Evolutionary conservation across 176 grass and related monocot genomes (phyloP), one percentile per base, ranked within the genome.

Genomic region (Rhynchospora breviuscula): DNA sequence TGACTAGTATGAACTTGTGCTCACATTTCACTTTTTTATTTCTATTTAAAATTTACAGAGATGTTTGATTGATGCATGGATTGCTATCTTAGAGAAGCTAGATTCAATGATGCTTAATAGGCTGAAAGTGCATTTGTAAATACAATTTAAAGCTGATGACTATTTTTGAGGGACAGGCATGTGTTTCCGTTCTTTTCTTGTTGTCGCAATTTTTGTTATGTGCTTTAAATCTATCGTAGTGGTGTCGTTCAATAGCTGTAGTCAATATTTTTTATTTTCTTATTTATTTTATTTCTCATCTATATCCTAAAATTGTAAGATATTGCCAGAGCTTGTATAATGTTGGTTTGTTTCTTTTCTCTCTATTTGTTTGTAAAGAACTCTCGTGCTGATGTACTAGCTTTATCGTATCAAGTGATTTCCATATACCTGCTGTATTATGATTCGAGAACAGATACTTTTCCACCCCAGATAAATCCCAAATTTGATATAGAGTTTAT

Each of bases 11-110:
- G 22, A 1, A 23, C 33, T 26, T 59, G 17, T 68, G 4, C 43
- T 49, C 57, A 81, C 18, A 80, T 22, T 60, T 64, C 62, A 52
- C 68, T 81, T 82, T 44, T 57, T 49, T 17, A 7, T 68, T 67
- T 40, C 57, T 63, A 87, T 75, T 14, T 76, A 45, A 12, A 6
- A 29, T 63, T 85, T 18, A 3, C 88, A 99, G 93, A 95, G 92
- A 87, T 90, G 89, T 88, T 88, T 99, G 72, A 92, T 75, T 87
- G 83, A 93, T 93, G 89, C 91, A 58, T 99, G 96, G 93, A 87
- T 91, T 85, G 88, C 86, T 85, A 89, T 88, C 70, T 67, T 91
- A 65, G 88, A 92, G 60, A 88, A 93, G 89, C 93, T 88, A 12
- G 92, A 95, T 67, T 92, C 89, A 66, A 86, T 95, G 87, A 88